Evolutionary conservation across 2,329 filamentous ascomycete species (phyloP).

Genomic region (Didymellaceae sp.): DNA sequence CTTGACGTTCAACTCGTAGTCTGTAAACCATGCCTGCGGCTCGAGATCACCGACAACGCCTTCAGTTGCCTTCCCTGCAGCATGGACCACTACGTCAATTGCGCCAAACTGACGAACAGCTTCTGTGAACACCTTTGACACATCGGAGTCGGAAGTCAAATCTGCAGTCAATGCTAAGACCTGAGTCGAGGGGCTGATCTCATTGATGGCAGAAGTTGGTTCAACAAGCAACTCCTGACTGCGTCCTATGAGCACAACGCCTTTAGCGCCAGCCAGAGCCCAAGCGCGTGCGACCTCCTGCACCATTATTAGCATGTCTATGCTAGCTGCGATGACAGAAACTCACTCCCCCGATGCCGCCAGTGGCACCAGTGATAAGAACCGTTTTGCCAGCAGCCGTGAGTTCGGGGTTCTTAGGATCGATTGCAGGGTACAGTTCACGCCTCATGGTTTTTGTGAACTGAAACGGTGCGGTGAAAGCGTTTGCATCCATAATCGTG

Average conservation of each 20-base stretch:
- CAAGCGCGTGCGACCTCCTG: conserved; percentile 34
- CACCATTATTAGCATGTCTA: background rate
- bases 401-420: conserved; percentile 21
- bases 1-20: conserved; percentile 28
- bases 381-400: conserved; percentile 27
- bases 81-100: conserved; percentile 28
- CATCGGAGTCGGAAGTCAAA: conserved; percentile 24
- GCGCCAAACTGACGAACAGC: conserved; percentile 17
- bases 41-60: conserved; percentile 11
- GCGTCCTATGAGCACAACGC: conserved; percentile 33
- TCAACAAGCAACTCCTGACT: conserved; percentile 28
- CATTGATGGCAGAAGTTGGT: conserved; percentile 18
- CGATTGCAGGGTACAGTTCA: conserved; percentile 26
- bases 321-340: background rate
- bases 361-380: conserved; percentile 29
- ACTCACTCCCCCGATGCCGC: conserved; percentile 26
- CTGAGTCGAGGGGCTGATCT: conserved; percentile 23
- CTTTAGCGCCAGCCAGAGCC: conserved; percentile 33
- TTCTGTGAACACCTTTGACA: conserved; percentile 23
- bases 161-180: conserved; percentile 30
- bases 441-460: conserved; percentile 25
- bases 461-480: conserved; percentile 24
- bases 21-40: conserved; percentile 16
- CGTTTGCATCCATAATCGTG: conserved; percentile 15
- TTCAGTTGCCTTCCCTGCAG: conserved; percentile 17